These are phyloP conservation scores for Casuarina equisetifolia DNA, from an alignment of 306 rosid species.

Conservation along the genomic window DNA sequence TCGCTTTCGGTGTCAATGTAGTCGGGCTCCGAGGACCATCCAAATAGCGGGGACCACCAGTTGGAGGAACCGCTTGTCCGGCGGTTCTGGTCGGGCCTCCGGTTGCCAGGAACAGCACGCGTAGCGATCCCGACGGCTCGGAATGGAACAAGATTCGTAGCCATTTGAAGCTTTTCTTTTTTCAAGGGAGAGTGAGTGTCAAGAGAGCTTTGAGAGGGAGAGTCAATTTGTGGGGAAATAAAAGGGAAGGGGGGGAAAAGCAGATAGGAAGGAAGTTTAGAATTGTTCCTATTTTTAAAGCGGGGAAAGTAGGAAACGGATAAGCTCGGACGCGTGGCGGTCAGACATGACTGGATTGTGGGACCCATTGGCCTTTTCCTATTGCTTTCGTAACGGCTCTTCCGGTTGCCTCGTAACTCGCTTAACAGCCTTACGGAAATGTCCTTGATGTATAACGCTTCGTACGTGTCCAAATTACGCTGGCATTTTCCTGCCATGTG, in stretches of 20 bases:
- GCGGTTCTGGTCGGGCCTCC: slow-evolving; percentile 32
- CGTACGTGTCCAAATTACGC: too few species aligned
- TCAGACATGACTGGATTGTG: background rate
- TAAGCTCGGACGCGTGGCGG: slow-evolving; percentile 59
- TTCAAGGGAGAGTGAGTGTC: background rate
- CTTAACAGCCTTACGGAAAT: background rate
- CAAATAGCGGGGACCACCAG: slow-evolving; percentile 90
- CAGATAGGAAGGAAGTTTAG: background rate
- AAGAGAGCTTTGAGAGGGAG: background rate
- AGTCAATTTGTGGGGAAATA: background rate
- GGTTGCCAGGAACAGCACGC: slow-evolving; percentile 37
- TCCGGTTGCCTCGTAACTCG: slow-evolving; percentile 18
- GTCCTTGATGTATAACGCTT: too few species aligned
- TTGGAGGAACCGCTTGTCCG: slow-evolving; percentile 39
- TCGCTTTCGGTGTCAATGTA: slow-evolving; percentile 54
- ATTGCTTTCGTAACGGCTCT: slow-evolving; percentile 34
- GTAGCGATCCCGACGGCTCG: slow-evolving; percentile 43
- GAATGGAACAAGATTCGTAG: slow-evolving; percentile 45
- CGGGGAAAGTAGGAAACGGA: slow-evolving; percentile 39
- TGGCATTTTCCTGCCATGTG: too few species aligned
- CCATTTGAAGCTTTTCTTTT: slow-evolving; percentile 33
- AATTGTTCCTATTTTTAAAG: slow-evolving; percentile 32
- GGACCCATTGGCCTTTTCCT: slow-evolving; percentile 33
- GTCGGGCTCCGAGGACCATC: slow-evolving; percentile 78
- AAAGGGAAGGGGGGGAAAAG: background rate